Conservation (phyloP, 345 rosid species). For the Citrus sinensis region DVS_A1.0 CM039169.1:12763001-12763500, state of each 20-base stretch:
- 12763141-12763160: neutral
- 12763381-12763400: neutral
- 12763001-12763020: neutral
- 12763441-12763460: too few species aligned
- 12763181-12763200: neutral
- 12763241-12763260: neutral
- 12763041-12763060: neutral
- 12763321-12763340: neutral
- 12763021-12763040: neutral
- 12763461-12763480: neutral
- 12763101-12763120: neutral
- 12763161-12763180: neutral
- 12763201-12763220: neutral
- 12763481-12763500: neutral
- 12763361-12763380: neutral
- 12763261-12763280: neutral
- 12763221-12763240: neutral
- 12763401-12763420: neutral
- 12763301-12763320: conserved; percentile 1
- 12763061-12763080: neutral
- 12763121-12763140: neutral
- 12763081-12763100: neutral
- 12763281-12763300: neutral
- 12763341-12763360: neutral
- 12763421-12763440: neutral